Percentiles rank a stretch among this genome's conserved stretches.
phyloP scores from a whole-genome alignment of 805 yeast species.

The Wickerhamiella azymoides region DNA sequence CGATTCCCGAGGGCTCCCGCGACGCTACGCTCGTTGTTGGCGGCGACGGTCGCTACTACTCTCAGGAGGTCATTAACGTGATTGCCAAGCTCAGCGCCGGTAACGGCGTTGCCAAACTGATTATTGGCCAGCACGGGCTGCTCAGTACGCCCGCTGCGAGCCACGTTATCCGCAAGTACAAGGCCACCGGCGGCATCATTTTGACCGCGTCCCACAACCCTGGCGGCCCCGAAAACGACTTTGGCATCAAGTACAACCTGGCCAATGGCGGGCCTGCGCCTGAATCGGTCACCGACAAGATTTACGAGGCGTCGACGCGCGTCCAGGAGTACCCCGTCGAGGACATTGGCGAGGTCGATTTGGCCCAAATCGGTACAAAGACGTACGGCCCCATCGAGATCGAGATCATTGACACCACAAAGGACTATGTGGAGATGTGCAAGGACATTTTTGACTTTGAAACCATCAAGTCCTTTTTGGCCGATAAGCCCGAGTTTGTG shows the following conservation, averaged over 20 bases:
- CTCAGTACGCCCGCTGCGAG: constrained; percentile 95
- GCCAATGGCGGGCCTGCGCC: constrained; percentile 98
- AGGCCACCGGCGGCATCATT: constrained; percentile 82
- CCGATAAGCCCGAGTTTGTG: constrained; percentile 44
- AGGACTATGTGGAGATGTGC: constrained; percentile 63
- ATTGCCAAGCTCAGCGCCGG: constrained; percentile 80
- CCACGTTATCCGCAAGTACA: constrained; percentile 65
- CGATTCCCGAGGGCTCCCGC: constrained; percentile 80
- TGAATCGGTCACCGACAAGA: constrained; percentile 79
- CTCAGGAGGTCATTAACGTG: constrained; percentile 62
- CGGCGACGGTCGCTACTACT: constrained; percentile 93
- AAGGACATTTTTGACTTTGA: constrained; percentile 80
- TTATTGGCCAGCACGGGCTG: constrained; percentile 78
- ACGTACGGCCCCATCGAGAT: constrained; percentile 40
- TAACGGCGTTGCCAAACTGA: constrained; percentile 73
- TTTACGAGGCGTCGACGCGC: constrained; percentile 52
- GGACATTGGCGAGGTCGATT: constrained; percentile 51
- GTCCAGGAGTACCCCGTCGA: constrained; percentile 47
- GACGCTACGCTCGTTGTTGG: constrained; percentile 77
- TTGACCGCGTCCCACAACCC: constrained; percentile 96
- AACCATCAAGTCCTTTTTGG: constrained; percentile 58
- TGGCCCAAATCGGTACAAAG: constrained; percentile 40
- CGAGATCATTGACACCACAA: constrained; percentile 72
- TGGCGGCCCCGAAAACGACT: constrained; percentile 84
- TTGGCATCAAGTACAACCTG: constrained; percentile 91